These are phyloP conservation scores for Blepharisma stoltei DNA, from an alignment of 73 alveolate genomes.

Conservation along the genomic window DNA sequence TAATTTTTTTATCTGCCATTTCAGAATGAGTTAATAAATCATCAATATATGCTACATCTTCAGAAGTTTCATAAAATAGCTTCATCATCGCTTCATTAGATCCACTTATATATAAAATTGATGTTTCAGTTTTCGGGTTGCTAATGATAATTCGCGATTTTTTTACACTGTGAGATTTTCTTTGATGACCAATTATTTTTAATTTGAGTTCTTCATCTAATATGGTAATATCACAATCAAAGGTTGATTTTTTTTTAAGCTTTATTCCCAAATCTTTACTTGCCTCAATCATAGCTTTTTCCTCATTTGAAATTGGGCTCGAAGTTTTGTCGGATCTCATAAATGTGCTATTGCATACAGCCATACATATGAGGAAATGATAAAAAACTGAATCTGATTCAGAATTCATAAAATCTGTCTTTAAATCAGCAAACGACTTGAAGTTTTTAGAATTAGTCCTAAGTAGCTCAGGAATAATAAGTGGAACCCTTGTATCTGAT, in stretches of 20 bases:
- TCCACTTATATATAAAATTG: not conserved
- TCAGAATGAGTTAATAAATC: not conserved
- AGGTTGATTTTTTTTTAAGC: not conserved
- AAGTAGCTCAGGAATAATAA: not conserved
- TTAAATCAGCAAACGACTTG: too few relatives aligned
- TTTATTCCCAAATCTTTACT: not conserved
- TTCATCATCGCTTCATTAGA: conserved; percentile 15
- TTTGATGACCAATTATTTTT: not conserved
- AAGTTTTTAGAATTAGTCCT: too few relatives aligned
- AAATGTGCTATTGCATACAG: conserved; percentile 1
- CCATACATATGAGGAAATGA: conserved; percentile 15
- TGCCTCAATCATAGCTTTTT: conserved; percentile 9
- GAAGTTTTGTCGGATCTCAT: not conserved
- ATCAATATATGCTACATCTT: not conserved
- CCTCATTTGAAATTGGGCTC: not conserved
- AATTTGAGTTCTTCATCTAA: not conserved
- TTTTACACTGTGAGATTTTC: not conserved
- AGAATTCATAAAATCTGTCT: too few relatives aligned
- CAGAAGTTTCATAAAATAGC: not conserved
- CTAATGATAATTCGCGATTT: not conserved
- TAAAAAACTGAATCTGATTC: not conserved
- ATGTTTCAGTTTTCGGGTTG: not conserved
- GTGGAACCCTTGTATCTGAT: too few relatives aligned
- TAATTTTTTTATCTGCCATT: not conserved
- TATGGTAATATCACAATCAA: not conserved